Evolutionary conservation across 805 yeast species (phyloP).

Genomic region (Metschnikowia arizonensis): DNA sequence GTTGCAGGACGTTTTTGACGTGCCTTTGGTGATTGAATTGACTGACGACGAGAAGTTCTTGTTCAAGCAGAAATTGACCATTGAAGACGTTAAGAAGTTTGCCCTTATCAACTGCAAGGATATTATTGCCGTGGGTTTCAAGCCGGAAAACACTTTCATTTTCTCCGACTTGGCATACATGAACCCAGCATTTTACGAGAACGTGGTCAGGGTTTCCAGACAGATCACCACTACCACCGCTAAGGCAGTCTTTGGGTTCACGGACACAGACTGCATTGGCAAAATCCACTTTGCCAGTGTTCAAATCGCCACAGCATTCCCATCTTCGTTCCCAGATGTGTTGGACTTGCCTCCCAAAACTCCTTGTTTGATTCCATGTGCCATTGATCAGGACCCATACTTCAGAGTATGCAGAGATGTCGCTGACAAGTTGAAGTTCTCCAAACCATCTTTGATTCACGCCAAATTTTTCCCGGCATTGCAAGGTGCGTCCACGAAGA

Average conservation of each 20-base stretch:
- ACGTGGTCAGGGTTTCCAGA: slow-evolving; percentile 86
- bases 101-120: slow-evolving; percentile 86
- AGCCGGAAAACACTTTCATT: slow-evolving; percentile 90
- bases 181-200: slow-evolving; percentile 93
- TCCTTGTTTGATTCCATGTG: slow-evolving; percentile 97
- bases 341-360: slow-evolving; percentile 84
- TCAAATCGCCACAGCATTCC: slow-evolving; percentile 94
- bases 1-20: slow-evolving; percentile 97
- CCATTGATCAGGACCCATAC: slow-evolving; percentile 98
- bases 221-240: slow-evolving; percentile 98
- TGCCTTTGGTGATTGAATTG: slow-evolving; percentile 86
- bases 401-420: slow-evolving; percentile 97
- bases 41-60: slow-evolving; percentile 97
- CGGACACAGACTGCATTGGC: slow-evolving; percentile 92
- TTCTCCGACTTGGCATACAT: slow-evolving; percentile 90
- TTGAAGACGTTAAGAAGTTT: slow-evolving; percentile 79
- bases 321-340: slow-evolving; percentile 92
- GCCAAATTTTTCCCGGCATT: slow-evolving; percentile 97
- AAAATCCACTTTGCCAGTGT: slow-evolving; percentile 91
- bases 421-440: slow-evolving; percentile 83
- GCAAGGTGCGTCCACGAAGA: slow-evolving; percentile 93
- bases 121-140: slow-evolving; percentile 90
- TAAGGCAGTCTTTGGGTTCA: slow-evolving; percentile 93
- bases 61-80: slow-evolving; percentile 85
- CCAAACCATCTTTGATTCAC: slow-evolving; percentile 90